Conservation (phyloP, 129 eudicot genomes). For the Mikania micrantha region DNA sequence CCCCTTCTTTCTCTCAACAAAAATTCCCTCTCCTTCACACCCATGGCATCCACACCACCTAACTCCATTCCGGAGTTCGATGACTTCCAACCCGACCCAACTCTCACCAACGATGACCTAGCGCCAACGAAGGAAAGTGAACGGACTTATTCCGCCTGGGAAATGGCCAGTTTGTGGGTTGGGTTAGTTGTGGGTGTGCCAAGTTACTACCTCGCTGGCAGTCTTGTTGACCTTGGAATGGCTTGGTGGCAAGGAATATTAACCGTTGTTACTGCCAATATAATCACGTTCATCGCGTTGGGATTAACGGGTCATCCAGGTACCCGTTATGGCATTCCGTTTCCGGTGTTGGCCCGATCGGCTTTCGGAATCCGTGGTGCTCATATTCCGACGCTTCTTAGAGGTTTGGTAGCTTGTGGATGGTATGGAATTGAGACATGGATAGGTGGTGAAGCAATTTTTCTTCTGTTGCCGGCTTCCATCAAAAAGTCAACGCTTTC, state of each 20-base stretch:
- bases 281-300: slow-evolving; percentile 53
- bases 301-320: slow-evolving; percentile 87
- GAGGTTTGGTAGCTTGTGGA: slow-evolving; percentile 91
- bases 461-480: slow-evolving; percentile 48
- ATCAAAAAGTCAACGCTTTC: slow-evolving; percentile 42
- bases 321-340: slow-evolving; percentile 74
- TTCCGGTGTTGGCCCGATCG: slow-evolving; percentile 86
- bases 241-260: slow-evolving; percentile 97
- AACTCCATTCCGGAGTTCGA: slow-evolving; percentile 26
- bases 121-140: slow-evolving; percentile 47
- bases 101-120: slow-evolving; percentile 73
- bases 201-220: slow-evolving; percentile 83
- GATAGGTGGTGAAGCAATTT: slow-evolving; percentile 96
- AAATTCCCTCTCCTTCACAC: slow-evolving; percentile 7
- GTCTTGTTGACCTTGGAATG: slow-evolving; percentile 96
- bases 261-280: slow-evolving; percentile 72
- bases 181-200: slow-evolving; percentile 95
- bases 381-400: slow-evolving; percentile 72
- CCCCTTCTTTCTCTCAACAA: slow-evolving; percentile 5
- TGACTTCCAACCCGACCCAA: slow-evolving; percentile 50
- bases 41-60: slow-evolving; percentile 47
- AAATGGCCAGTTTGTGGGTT: slow-evolving; percentile 84
- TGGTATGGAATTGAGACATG: slow-evolving; percentile 98
- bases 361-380: slow-evolving; percentile 85
- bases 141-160: slow-evolving; percentile 73